phyloP scores from a whole-genome alignment of 306 rosid species.

The Cucumis cinereus region DNA sequence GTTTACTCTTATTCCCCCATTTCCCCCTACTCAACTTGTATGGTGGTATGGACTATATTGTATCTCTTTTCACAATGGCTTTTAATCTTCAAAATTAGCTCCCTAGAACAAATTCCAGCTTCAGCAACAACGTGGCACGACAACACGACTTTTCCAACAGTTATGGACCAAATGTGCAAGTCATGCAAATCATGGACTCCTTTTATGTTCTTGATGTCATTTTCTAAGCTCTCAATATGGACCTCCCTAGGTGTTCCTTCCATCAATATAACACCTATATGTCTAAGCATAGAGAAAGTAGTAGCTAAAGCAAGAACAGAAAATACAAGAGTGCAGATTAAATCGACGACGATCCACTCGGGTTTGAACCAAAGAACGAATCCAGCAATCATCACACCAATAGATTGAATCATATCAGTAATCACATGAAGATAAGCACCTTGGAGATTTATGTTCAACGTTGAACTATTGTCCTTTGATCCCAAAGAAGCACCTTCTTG shows the following conservation, averaged over 20 bases:
- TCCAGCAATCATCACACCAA: conserved; percentile 93
- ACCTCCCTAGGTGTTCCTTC: conserved; percentile 57
- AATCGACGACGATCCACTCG: conserved; percentile 57
- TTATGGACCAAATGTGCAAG: conserved; percentile 79
- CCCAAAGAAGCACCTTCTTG: conserved; percentile 40
- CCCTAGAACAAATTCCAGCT: conserved; percentile 28
- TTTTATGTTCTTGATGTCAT: conserved; percentile 42
- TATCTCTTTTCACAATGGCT: conserved; percentile 39
- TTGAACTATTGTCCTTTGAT: conserved; percentile 19
- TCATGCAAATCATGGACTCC: conserved; percentile 69
- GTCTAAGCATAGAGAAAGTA: conserved; percentile 55
- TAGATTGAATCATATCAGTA: conserved; percentile 80
- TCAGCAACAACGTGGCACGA: conserved; percentile 69
- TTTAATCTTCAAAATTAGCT: conserved; percentile 35
- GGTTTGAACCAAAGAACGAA: conserved; percentile 70
- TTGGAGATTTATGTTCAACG: conserved; percentile 57
- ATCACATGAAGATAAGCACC: conserved; percentile 92
- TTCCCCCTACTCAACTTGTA: conserved; percentile 58
- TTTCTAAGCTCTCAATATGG: conserved; percentile 35
- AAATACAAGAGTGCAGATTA: conserved; percentile 62
- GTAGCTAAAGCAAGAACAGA: conserved; percentile 58
- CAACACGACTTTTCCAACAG: conserved; percentile 57
- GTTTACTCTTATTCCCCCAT: too few species aligned
- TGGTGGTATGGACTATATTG: conserved; percentile 60
- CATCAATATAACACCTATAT: conserved; percentile 53